phyloP scores from a whole-genome alignment of 805 yeast genomes.

The Starmera pachycereana region DNA sequence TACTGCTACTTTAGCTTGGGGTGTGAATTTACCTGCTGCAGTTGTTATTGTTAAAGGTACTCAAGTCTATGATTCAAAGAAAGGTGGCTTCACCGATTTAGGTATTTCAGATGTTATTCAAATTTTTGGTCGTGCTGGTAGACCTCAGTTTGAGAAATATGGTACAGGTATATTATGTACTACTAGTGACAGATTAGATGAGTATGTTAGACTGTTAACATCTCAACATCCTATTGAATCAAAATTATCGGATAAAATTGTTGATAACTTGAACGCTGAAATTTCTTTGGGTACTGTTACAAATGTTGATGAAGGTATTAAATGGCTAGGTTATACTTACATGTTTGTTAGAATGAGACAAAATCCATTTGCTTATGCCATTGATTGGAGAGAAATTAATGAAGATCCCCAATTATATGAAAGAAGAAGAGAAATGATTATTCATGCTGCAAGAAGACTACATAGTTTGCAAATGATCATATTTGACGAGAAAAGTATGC shows the following conservation, averaged over 20 bases:
- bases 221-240: conserved; percentile 98
- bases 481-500: conserved; percentile 74
- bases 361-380: conserved; percentile 87
- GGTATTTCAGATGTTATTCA: conserved; percentile 97
- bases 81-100: conserved; percentile 88
- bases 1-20: conserved; percentile 99
- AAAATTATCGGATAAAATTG: conserved; percentile 60
- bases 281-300: conserved; percentile 93
- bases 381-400: conserved; percentile 75
- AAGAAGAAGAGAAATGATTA: conserved; percentile 65
- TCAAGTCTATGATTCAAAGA: conserved; percentile 86
- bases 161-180: conserved; percentile 94
- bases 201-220: conserved; percentile 77
- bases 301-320: conserved; percentile 86
- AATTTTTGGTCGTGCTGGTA: conserved; percentile 98
- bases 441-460: conserved; percentile 72
- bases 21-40: conserved; percentile 97
- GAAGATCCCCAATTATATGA: conserved; percentile 75
- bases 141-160: conserved; percentile 88
- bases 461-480: conserved; percentile 89
- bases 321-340: conserved; percentile 97
- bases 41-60: conserved; percentile 96
- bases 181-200: conserved; percentile 69
- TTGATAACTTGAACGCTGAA: conserved; percentile 93
- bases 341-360: conserved; percentile 89